These are phyloP conservation scores for Austropuccinia psidii DNA, from an alignment of 1,284 basidiomycete species.

Conservation along the genomic window DNA sequence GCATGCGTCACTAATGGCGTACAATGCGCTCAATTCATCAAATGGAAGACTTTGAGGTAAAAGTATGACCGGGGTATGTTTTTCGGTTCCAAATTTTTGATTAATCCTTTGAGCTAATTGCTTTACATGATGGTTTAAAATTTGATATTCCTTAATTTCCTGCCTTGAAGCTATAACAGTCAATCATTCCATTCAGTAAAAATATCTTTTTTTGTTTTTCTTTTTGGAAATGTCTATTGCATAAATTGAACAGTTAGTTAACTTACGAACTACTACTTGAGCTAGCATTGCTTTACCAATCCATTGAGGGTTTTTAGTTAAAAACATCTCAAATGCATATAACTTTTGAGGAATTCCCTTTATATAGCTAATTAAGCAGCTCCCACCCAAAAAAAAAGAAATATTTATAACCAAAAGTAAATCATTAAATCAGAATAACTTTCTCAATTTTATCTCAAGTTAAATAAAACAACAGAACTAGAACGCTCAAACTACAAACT, in stretches of 20 bases:
- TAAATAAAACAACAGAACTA: neutral
- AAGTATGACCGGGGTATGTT: constrained; percentile 98
- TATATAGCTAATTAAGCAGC: constrained; percentile 66
- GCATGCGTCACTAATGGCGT: constrained; percentile 92
- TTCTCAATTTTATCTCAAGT: neutral
- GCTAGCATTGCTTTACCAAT: constrained; percentile 95
- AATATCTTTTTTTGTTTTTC: neutral
- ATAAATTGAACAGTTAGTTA: neutral
- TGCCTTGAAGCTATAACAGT: constrained; percentile 65
- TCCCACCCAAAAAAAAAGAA: too few species aligned
- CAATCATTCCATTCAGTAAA: neutral
- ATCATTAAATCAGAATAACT: neutral
- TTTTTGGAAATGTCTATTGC: neutral
- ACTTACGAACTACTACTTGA: constrained; percentile 73
- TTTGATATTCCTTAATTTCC: constrained; percentile 99
- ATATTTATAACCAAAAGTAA: neutral
- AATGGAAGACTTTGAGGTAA: constrained; percentile 77
- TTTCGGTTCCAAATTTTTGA: constrained; percentile 93
- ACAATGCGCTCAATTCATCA: constrained; percentile 91
- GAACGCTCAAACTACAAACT: constrained; percentile 49
- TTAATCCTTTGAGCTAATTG: constrained; percentile 97
- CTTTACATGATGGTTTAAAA: constrained; percentile 88
- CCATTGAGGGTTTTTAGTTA: constrained; percentile 97
- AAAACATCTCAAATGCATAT: constrained; percentile 90
- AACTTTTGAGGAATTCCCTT: constrained; percentile 98